Percentiles rank a stretch among this genome's conserved stretches.
These are phyloP conservation scores for Nelumbo lutea DNA, from an alignment of 164 flowering plant genomes.

Conservation along the genomic window DNA sequence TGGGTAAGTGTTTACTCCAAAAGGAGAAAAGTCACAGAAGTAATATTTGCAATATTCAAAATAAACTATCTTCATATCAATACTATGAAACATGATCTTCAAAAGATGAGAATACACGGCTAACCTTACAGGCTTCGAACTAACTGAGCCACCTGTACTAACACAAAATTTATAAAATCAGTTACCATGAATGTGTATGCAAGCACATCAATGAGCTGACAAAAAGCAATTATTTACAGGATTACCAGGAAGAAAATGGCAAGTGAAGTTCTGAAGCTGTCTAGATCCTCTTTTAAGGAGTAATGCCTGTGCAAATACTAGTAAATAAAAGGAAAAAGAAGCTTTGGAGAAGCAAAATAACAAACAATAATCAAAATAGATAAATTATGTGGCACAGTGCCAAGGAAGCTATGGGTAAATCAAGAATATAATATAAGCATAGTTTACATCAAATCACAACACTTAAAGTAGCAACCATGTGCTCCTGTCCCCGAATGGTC, in stretches of 20 bases:
- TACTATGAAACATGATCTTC: background rate
- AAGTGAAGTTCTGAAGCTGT: slow-evolving; percentile 24
- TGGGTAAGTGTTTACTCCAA: background rate
- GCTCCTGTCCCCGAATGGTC: no score
- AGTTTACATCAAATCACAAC: no score
- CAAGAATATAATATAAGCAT: no score
- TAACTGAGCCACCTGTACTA: slow-evolving; percentile 28
- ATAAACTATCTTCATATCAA: background rate
- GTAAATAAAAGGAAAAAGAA: slow-evolving; percentile 5
- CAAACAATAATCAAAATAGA: background rate
- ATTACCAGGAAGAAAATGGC: slow-evolving; percentile 32
- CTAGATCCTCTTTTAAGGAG: slow-evolving; percentile 23
- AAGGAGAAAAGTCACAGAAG: background rate
- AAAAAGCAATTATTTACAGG: background rate
- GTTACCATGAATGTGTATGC: background rate
- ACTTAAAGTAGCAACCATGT: no score
- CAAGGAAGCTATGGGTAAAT: no score
- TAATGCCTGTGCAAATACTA: slow-evolving; percentile 21
- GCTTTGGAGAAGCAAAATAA: background rate
- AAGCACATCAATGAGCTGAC: no score
- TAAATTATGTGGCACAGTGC: background rate
- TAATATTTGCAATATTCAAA: background rate
- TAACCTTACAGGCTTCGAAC: slow-evolving; percentile 35
- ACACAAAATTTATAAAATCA: background rate
- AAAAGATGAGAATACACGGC: slow-evolving; percentile 3